Evolutionary conservation across 495 filamentous ascomycete species (phyloP).

Genomic region (Saxispiralis lemnorum): DNA sequence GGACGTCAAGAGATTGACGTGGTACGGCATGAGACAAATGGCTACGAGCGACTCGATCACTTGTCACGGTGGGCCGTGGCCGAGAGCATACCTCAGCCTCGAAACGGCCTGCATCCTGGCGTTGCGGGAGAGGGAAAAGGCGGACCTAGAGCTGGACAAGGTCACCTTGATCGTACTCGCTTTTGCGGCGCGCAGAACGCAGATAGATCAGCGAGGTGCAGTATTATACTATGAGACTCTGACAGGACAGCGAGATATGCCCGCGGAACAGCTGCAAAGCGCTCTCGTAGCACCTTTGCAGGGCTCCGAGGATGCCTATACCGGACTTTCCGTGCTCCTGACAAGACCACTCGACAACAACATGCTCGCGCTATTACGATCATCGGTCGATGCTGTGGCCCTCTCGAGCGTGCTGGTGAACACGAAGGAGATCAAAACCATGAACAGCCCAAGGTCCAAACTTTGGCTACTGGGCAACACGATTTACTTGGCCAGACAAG

Average conservation of each 20-base stretch:
- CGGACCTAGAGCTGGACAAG: conserved; percentile 4
- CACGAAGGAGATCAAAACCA: conserved; percentile 2
- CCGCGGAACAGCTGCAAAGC: conserved; percentile 2
- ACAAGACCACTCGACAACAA: conserved; percentile 4
- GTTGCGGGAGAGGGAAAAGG: conserved; percentile 5
- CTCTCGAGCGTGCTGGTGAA: conserved; percentile 4
- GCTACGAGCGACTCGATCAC: conserved; percentile 12
- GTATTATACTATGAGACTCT: conserved; percentile 21
- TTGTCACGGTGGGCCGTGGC: conserved; percentile 20
- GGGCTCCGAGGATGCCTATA: conserved; percentile 5
- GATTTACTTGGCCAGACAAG: conserved; percentile 50
- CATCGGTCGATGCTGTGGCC: conserved; percentile 2
- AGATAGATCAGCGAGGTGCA: conserved; percentile 15
- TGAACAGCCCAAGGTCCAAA: conserved; percentile 15
- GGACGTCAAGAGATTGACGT: conserved; percentile 22
- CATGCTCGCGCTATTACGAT: conserved; percentile 13
- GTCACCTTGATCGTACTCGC: conserved; percentile 1
- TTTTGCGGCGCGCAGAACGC: conserved; percentile 17
- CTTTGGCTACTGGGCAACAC: conserved; percentile 70
- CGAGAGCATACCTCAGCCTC: conserved; percentile 21
- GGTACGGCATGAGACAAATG: conserved; percentile 21
- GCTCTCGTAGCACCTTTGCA: conserved; percentile 13
- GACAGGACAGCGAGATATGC: conserved; percentile 10
- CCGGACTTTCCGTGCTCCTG: conserved; percentile 11
- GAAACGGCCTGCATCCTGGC: conserved; percentile 17